phyloP scores from a whole-genome alignment of 2,329 filamentous ascomycete genomes.

The Trichoderma sp. region DNA sequence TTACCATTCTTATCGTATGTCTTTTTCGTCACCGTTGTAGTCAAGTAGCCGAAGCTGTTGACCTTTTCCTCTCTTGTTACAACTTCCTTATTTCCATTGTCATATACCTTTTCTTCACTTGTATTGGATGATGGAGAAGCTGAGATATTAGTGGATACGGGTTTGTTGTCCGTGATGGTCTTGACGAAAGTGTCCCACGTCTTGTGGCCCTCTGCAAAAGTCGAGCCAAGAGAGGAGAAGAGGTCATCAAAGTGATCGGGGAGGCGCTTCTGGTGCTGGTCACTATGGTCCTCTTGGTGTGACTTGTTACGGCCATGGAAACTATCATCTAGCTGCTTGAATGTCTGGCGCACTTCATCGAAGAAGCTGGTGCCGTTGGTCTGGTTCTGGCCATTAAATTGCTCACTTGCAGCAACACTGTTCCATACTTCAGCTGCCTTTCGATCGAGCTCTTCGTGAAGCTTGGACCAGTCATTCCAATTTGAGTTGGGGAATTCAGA shows the following conservation, averaged over 20 bases:
- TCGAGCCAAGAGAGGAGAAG: conserved; percentile 39
- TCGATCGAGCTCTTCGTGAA: conserved; percentile 34
- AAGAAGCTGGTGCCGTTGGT: conserved; percentile 19
- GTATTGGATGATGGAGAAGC: conserved; percentile 2
- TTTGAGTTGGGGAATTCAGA: conserved; percentile 18
- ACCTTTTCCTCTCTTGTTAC: conserved; percentile 42
- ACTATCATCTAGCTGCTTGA: conserved; percentile 21
- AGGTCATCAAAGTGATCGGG: conserved; percentile 43
- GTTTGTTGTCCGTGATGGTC: conserved; percentile 29
- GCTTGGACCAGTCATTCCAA: conserved; percentile 29
- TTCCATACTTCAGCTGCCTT: conserved; percentile 32
- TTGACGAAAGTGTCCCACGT: conserved; percentile 44
- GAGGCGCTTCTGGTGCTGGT: conserved; percentile 6
- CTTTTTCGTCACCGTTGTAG: conserved; percentile 42
- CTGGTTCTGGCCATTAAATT: conserved; percentile 14
- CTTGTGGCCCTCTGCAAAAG: conserved; percentile 37
- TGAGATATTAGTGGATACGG: conserved; percentile 4
- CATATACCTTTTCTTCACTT: conserved; percentile 18
- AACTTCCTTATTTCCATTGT: conserved; percentile 34
- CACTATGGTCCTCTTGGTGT: background rate
- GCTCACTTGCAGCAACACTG: conserved; percentile 18
- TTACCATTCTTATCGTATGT: conserved; percentile 43
- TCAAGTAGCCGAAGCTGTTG: conserved; percentile 44
- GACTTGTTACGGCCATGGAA: background rate
- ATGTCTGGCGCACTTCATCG: conserved; percentile 19